phyloP scores from a whole-genome alignment of 2,329 filamentous ascomycete species.

The Chalaropsis ovoidea region DNA sequence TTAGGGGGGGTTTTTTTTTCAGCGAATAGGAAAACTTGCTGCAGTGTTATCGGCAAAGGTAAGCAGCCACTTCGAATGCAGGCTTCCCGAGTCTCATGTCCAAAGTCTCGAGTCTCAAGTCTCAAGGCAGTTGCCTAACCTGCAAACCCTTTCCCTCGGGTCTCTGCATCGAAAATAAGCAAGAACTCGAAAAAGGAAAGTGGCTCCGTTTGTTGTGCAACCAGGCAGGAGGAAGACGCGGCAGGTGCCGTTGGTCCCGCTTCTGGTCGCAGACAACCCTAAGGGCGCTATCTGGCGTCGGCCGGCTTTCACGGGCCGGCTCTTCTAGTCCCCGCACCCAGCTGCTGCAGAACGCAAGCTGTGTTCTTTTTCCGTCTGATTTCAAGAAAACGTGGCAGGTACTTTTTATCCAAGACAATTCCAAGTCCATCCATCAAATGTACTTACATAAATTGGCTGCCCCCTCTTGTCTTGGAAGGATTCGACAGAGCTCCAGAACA shows the following conservation, averaged over 20 bases:
- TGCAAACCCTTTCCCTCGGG: neutral
- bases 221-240: neutral
- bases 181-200: neutral
- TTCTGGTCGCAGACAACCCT: neutral
- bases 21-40: neutral
- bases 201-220: neutral
- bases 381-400: neutral
- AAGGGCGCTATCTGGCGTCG: neutral
- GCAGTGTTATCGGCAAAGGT: neutral
- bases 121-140: neutral
- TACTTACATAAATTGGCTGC: neutral
- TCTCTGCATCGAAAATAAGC: neutral
- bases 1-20: neutral
- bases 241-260: neutral
- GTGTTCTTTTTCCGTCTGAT: neutral
- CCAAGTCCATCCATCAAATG: neutral
- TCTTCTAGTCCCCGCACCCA: too few relatives aligned
- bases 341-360: neutral
- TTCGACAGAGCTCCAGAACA: neutral
- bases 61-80: neutral
- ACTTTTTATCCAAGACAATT: neutral
- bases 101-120: neutral
- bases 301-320: neutral
- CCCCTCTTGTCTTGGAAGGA: neutral
- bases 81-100: neutral